Conservation (phyloP, 306 rosid genomes). For the Quercus gilva region DNA sequence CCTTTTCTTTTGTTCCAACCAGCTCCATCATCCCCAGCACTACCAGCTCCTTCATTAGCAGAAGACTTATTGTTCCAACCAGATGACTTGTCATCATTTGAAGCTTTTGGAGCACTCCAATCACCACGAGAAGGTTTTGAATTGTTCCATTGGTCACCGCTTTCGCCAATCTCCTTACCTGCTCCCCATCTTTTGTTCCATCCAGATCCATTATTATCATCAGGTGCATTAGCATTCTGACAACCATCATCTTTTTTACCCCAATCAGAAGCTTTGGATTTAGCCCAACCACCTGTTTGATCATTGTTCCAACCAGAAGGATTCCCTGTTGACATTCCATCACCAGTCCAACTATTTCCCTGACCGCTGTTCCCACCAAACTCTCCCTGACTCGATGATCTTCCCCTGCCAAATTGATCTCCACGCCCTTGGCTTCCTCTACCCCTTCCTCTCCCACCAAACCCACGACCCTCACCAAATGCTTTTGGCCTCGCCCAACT, state of each 20-base stretch:
- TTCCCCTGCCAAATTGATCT: constrained; percentile 20
- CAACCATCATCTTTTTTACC: neutral
- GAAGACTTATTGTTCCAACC: no score
- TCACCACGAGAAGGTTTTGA: neutral
- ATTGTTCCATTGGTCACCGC: neutral
- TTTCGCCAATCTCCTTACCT: neutral
- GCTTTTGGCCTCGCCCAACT: neutral
- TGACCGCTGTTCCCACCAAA: constrained; percentile 1
- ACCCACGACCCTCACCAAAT: constrained; percentile 17
- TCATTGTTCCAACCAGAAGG: neutral
- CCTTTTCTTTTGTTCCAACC: no score
- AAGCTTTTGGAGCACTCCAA: neutral
- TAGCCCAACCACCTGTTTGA: neutral
- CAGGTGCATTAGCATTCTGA: neutral
- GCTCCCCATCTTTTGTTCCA: neutral
- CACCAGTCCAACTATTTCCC: neutral
- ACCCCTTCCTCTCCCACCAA: constrained; percentile 7
- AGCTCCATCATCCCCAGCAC: no score
- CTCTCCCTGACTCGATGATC: constrained; percentile 6
- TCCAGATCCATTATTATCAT: neutral
- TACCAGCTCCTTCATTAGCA: no score
- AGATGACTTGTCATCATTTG: no score
- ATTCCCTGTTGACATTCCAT: neutral
- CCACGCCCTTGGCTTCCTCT: constrained; percentile 5
- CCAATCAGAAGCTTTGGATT: neutral